Base-by-base conservation (phyloP, 345 rosid genomes). In the Moricandia moricandioides region DNA sequence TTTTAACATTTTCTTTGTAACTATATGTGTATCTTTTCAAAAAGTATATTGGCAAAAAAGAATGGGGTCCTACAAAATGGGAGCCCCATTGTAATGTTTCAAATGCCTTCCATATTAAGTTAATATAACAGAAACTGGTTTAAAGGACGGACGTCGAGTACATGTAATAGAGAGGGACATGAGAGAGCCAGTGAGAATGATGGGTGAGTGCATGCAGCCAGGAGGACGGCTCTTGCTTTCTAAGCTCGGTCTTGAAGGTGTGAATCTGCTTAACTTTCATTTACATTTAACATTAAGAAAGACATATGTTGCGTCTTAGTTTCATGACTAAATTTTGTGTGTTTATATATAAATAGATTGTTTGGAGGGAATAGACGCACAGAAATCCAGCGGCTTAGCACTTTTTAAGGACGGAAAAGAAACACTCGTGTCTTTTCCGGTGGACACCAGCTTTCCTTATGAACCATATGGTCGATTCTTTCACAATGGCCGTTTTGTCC, bases 191-290 rank as follows among this genome's bases (percentile, higher is more conserved):
- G 83, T 82, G 66, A 79, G 92, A 75, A 83, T 88, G 13, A 89
- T 86, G 59, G 92, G 92, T 29, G 92, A 88, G 77, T 52, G 80
- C 79, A 86, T 88, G 55, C 92, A 88, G 35, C 92, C 92, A 3
- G 92, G 92, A 9, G 90, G 92, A 39, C 81, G 85, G 58, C 82
- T 88, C 66, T 78, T 86, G 78, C 80, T 88, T 43, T 71, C 86
- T 35, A 88, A 88, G 66, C 77, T 88, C 65, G 93, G 86, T 11
- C 90, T 88, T 34, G 51, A 83, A 84, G 88, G 90, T 86, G 33
- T 7, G 26, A 13, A 57, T 40, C 8, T 2, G 0, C 24, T 51
- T 40, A 2, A 57, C 63, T 29, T 24, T 26, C 33, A 56, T 26
- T 56, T 56, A 56, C 61, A 10, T 18, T 21, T 54, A 21, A 54